Percentiles rank a stretch among this genome's conserved stretches.
These are phyloP conservation scores for Herpetomonas muscarum DNA, from an alignment of 208 protist species.

Conservation along the genomic window DNA sequence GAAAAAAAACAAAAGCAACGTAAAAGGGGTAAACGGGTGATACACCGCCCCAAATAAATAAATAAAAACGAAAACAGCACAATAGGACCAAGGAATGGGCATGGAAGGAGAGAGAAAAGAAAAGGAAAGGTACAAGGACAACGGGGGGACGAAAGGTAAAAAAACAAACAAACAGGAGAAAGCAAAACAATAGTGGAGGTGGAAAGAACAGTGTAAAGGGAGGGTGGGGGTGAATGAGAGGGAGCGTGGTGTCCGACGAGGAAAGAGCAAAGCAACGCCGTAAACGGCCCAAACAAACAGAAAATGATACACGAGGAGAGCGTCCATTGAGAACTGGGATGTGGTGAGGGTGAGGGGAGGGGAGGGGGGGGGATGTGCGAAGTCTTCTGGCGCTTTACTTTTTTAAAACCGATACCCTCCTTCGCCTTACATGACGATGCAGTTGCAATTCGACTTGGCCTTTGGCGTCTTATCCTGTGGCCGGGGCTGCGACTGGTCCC, in stretches of 20 bases:
- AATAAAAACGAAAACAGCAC: constrained; percentile 2
- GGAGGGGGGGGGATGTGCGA: background rate
- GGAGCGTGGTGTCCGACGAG: background rate
- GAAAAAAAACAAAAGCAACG: constrained; percentile 6
- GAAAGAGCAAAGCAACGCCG: background rate
- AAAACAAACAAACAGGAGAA: constrained; percentile 4
- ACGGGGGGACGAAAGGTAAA: background rate
- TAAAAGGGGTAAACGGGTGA: background rate
- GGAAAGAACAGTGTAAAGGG: background rate
- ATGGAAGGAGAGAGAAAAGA: constrained; percentile 3
- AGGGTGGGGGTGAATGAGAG: background rate
- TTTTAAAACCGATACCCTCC: background rate
- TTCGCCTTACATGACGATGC: constrained; percentile 36
- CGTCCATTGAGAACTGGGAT: too few relatives aligned
- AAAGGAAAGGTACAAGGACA: background rate
- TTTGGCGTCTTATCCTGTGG: constrained; percentile 8
- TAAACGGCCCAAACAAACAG: too few relatives aligned
- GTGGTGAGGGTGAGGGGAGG: background rate
- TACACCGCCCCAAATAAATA: background rate
- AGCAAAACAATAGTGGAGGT: background rate
- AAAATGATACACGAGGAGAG: too few relatives aligned
- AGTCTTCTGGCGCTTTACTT: background rate
- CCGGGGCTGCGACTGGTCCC: background rate
- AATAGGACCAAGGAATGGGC: background rate
- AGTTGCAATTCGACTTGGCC: constrained; percentile 44